Evolutionary conservation across 2,329 filamentous ascomycete species (phyloP), one percentile per base, ranked within the genome.

Genomic region (Pseudocercospora macadamiae): DNA sequence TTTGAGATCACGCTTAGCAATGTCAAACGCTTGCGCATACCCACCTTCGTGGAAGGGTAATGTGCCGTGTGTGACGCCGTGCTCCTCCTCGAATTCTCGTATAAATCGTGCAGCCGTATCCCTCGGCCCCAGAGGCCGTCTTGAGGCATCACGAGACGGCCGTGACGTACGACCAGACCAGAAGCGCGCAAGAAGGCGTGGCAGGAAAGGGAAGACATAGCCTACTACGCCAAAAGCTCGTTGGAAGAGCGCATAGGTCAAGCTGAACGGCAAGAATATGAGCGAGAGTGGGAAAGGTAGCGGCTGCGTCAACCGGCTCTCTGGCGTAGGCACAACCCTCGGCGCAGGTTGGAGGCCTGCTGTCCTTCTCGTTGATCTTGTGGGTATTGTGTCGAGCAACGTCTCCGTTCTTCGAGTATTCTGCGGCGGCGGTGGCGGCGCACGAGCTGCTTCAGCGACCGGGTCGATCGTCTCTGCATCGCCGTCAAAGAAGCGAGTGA

Each of bases 401-500:
- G 90, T 96, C 70, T 96, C 89, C 65, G 83, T 79, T 62, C 89
- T 86, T 64, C 90, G 82, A 12, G 81, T 78, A 59, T 86, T 77
- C 63, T 84, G 80, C 47, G 85, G 83, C 47, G 85, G 83, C 47
- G 85, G 84, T 16, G 88, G 87, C 36, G 86, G 80, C n/a, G 82
- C 77, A 60, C 87, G 81, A 51, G 87, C 82, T 58, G 90, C 90
- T 77, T 95, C 91, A 58, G 89, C 89, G 16, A 93, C 79, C 10
- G 86, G 89, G 73, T 96, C 91, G 49, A 91, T 85, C 3, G 88
- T 89, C 75, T 97, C 95, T 3, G 89, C 89, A 77, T 97, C 95
- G 67, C 95, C 95, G 70, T 99, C 95, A 74, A 97, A 99, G 84
- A 97, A 97, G 72, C 96, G 96, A 65, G 95, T 86, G 64, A 99